phyloP scores from a whole-genome alignment of 2,329 filamentous ascomycete species.

The Pyricularia sp. region DNA sequence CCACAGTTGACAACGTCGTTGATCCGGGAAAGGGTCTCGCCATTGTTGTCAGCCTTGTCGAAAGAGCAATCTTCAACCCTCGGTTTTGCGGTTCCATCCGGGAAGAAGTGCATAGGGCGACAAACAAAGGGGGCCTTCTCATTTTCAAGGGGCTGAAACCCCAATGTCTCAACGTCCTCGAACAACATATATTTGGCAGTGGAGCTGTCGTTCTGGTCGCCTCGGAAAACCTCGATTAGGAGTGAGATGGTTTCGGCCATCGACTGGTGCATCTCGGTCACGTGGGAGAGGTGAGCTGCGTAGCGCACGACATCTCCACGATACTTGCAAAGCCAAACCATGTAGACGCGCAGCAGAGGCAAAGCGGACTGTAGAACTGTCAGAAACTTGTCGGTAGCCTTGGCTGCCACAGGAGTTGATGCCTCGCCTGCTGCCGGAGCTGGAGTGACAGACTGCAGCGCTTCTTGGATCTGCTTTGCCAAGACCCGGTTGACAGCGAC shows the following conservation, averaged over 20 bases:
- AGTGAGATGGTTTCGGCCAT: conserved; percentile 37
- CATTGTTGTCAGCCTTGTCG: conserved; percentile 4
- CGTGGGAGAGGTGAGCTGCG: conserved; percentile 31
- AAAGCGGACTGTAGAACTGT: conserved; percentile 32
- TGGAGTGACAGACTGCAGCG: conserved; percentile 16
- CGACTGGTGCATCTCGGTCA: conserved; percentile 35
- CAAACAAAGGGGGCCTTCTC: conserved; percentile 17
- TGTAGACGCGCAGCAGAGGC: conserved; percentile 41
- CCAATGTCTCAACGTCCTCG: conserved; percentile 39
- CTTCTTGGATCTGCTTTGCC: conserved; percentile 56
- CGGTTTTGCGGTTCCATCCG: conserved; percentile 14
- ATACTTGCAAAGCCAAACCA: conserved; percentile 42
- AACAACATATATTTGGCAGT: conserved; percentile 37
- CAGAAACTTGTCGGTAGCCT: conserved; percentile 21
- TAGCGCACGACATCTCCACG: conserved; percentile 36
- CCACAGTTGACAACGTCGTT: conserved; percentile 14
- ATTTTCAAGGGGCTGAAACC: conserved; percentile 29
- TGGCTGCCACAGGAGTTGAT: conserved; percentile 15
- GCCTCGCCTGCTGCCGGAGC: conserved; percentile 31
- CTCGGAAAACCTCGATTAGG: conserved; percentile 36
- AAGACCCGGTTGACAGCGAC: conserved; percentile 62
- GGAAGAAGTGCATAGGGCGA: conserved; percentile 22
- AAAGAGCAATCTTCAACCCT: conserved; percentile 10
- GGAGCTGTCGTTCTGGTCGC: conserved; percentile 21
- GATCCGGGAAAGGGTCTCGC: conserved; percentile 12